These are phyloP conservation scores for Coemansia sp. DNA, from an alignment of 192 early-diverging fungal species.

Conservation along the genomic window DNA sequence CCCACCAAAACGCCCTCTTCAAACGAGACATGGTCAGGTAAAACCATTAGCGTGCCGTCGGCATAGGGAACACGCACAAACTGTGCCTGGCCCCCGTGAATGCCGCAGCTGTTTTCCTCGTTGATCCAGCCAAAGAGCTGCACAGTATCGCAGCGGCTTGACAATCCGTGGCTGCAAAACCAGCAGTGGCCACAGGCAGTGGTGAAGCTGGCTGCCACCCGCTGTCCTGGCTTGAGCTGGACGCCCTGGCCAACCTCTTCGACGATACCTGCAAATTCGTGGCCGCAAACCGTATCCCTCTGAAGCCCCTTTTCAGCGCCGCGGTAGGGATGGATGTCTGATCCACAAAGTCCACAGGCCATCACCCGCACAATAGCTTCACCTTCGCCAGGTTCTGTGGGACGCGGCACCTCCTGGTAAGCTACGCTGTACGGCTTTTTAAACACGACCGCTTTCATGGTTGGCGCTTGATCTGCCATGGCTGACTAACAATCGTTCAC, in stretches of 20 bases:
- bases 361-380: constrained; percentile 57
- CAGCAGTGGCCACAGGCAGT: constrained; percentile 51
- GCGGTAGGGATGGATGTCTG: constrained; percentile 55
- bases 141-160: constrained; percentile 54
- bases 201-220: constrained; percentile 55
- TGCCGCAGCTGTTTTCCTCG: constrained; percentile 26
- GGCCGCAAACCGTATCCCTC: constrained; percentile 53
- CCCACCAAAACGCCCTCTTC: constrained; percentile 53
- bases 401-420: constrained; percentile 33
- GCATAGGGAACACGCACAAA: constrained; percentile 59
- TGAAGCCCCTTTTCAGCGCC: constrained; percentile 47
- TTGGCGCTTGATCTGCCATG: constrained; percentile 1
- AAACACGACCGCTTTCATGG: constrained; percentile 56
- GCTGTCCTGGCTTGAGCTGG: constrained; percentile 35
- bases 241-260: constrained; percentile 48
- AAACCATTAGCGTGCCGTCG: constrained; percentile 44
- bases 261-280: constrained; percentile 57
- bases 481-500: not conserved
- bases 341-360: constrained; percentile 55
- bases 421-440: constrained; percentile 45
- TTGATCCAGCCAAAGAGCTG: constrained; percentile 54
- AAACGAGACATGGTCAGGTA: constrained; percentile 34
- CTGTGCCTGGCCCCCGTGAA: constrained; percentile 60
- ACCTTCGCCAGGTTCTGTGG: constrained; percentile 31
- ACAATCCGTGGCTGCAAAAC: constrained; percentile 47